These are phyloP conservation scores for Pichia cabralensis DNA, from an alignment of 805 yeast genomes.

Conservation along the genomic window DNA sequence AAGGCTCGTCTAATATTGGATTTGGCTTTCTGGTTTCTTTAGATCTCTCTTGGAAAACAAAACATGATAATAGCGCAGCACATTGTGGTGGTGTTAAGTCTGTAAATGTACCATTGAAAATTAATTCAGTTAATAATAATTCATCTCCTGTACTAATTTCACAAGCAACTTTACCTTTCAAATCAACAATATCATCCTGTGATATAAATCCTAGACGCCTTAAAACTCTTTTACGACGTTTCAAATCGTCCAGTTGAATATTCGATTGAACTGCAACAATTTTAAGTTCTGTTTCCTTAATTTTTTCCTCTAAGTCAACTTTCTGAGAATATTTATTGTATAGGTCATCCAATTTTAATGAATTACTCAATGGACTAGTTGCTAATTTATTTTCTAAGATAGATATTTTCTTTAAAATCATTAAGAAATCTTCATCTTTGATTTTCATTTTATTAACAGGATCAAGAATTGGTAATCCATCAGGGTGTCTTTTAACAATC, in stretches of 20 bases:
- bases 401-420: slow-evolving; percentile 65
- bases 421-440: slow-evolving; percentile 54
- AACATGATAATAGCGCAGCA: slow-evolving; percentile 87
- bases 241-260: slow-evolving; percentile 87
- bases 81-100: slow-evolving; percentile 83
- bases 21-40: slow-evolving; percentile 79
- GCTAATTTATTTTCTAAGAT: slow-evolving; percentile 68
- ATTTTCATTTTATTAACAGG: slow-evolving; percentile 92
- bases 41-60: slow-evolving; percentile 93
- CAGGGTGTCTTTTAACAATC: slow-evolving; percentile 74
- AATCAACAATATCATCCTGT: slow-evolving; percentile 79
- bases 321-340: slow-evolving; percentile 60
- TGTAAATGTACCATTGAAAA: slow-evolving; percentile 91
- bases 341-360: slow-evolving; percentile 49
- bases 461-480: slow-evolving; percentile 85
- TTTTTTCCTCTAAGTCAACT: slow-evolving; percentile 47
- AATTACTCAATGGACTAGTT: slow-evolving; percentile 57
- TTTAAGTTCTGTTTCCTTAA: slow-evolving; percentile 50
- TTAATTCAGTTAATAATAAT: slow-evolving; percentile 75
- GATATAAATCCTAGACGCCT: slow-evolving; percentile 88
- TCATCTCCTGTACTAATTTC: slow-evolving; percentile 91
- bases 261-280: slow-evolving; percentile 82
- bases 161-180: slow-evolving; percentile 89
- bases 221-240: slow-evolving; percentile 84
- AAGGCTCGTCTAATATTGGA: slow-evolving; percentile 88